Evolutionary conservation across 495 filamentous ascomycete species (phyloP), one percentile per base, ranked within the genome.

Genomic region (Talaromyces thailandensis): DNA sequence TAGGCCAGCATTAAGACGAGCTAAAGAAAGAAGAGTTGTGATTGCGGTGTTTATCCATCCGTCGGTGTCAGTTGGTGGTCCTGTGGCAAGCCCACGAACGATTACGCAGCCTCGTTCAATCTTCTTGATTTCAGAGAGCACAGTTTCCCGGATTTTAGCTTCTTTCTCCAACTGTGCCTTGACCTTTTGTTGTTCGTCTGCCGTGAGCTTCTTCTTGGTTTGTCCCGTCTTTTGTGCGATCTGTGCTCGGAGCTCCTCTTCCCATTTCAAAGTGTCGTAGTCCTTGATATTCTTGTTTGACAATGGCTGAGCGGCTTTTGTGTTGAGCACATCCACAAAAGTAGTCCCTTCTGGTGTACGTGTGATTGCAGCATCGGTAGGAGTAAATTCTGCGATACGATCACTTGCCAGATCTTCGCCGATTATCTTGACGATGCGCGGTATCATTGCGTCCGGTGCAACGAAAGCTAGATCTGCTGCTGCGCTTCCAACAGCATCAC

Each of bases 201-300:
- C 74, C 0, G 89, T 93, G 32, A 98, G 84, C 74, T 97, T 98
- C 77, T 89, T 92, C 57, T 90, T 84, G 66, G 92, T 86, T 43
- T 89, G 84, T 3, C 95, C 95, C 75, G 92, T 94, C 79, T 97
- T 98, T 66, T 90, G 79, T 24, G 91, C 93, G 45, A 98, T 76
- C 67, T 98, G 92, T 35, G 84, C 82, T 55, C 92, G 77, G n/a
- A 98, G 81, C 62, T 98, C 94, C 67, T 90, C 86, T 72, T 98
- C 94, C 94, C 94, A 98, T 75, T 96, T 97, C 56, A 96, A 69
- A 1, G 90, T 96, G 67, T 98, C 89, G 64, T 96, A 96, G 70
- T 98, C 94, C 71, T 90, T 96, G 23, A 79, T 85, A 66, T 88
- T 96, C 73, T 90, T 96, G 67, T 90, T 84, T 7, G 89, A 82